Evolutionary conservation across 345 rosid species (phyloP), one percentile per base, ranked within the genome.

Genomic region (Eucalyptus marginata): DNA sequence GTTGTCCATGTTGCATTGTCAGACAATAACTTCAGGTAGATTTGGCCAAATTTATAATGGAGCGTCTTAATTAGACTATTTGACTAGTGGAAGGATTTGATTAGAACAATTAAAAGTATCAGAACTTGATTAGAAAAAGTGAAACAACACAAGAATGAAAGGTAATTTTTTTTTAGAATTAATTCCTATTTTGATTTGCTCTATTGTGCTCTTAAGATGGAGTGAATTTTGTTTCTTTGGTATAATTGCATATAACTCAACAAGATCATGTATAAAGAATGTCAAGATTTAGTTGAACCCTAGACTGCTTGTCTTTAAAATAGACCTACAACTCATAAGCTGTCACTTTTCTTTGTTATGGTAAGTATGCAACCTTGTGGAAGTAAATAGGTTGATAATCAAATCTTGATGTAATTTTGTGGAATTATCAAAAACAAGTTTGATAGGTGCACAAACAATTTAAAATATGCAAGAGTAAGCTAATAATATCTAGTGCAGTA

Each of bases 11-110:
- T 62, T 29, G n/a, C 33, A 29, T 27, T 29, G 16, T 62, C 17
- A 0, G 31, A 62, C 33, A 27, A 62, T 27, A 27, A 29, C n/a
- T 59, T 59, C n/a, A 3, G 0, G 27, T 2, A 40, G 27, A 1
- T 76, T 40, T 76, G 84, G 47, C 2, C 29, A 40, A 40, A 76
- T 27, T 62, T 14, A 62, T 8, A 29, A 27, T 29, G 33, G 68
- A 13, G 0, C 7, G 4, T 62, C 33, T 62, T 29, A 27, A 62
- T 62, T 62, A 62, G 33, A 29, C 33, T 62, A 29, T 62, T 62
- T 1, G 68, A 62, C 0, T 1, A 62, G 68, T 29, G 31, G 31
- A 3, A 62, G 31, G 31, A 62, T 62, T 62, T 62, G 31, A 62
- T 62, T 62, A 62, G 33, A 29, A 62, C 31, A 27, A 62, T 25